Base-by-base conservation (phyloP, 805 yeast species). In the Hermanozyma aechmeae region DNA sequence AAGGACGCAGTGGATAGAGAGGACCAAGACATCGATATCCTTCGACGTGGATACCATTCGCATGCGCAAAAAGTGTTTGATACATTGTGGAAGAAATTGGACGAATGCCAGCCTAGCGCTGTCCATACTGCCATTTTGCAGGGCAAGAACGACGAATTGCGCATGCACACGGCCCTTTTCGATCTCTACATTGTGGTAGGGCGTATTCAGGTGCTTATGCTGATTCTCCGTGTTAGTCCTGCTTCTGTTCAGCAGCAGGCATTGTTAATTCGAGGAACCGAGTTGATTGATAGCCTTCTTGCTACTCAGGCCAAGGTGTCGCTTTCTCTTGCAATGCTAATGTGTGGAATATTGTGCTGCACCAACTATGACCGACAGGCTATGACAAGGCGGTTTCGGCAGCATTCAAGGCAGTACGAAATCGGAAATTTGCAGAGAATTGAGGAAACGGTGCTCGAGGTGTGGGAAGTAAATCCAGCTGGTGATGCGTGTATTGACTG, bases 351-450 rank as follows among this genome's bases (percentile, higher is more conserved):
- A n/a, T n/a, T n/a, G n/a, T n/a, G n/a, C n/a, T n/a, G n/a, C n/a
- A n/a, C n/a, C n/a, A n/a, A n/a, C n/a, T n/a, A n/a, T n/a, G n/a
- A n/a, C n/a, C n/a, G n/a, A n/a, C n/a, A n/a, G n/a, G n/a, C n/a
- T n/a, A n/a, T n/a, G n/a, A n/a, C n/a, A n/a, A n/a, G n/a, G n/a
- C n/a, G n/a, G n/a, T n/a, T 17, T 7, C 20, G 20, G 20, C 20
- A 10, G 20, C 44, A 37, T n/a, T 30, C 28, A 23, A 23, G 38
- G 17, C 40, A 33, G 25, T 40, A 42, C 30, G 39, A 35, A 18
- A 31, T 42, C 21, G 44, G 44, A 11, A 42, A 38, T 17, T 27
- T 42, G 11, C 42, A 38, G 34, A 34, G 46, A 6, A 33, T 42
- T 10, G 41, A 34, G 31, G 46, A 42, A 20, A 33, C 38, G 3